A percentile compares a stretch with the other conserved stretches of the same genome.
These are phyloP conservation scores for Beauveria sp. DNA, from an alignment of 2,329 filamentous ascomycete species.

Conservation along the genomic window DNA sequence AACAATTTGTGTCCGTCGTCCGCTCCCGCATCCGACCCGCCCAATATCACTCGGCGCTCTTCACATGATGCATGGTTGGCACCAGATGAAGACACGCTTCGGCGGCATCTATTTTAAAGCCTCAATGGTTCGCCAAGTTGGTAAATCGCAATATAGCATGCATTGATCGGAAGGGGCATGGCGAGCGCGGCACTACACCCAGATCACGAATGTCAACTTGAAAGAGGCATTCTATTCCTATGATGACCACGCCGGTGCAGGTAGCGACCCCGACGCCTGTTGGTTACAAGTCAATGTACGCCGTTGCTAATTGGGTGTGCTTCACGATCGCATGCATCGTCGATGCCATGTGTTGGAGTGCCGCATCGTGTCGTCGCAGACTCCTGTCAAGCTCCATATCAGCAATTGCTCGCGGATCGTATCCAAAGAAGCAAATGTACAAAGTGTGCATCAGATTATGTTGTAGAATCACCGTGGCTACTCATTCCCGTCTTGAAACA, in stretches of 20 bases:
- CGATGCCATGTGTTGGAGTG: not conserved
- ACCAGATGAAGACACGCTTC: not conserved
- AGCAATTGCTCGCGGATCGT: not conserved
- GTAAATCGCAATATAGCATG: not conserved
- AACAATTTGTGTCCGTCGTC: no score
- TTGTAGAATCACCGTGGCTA: conserved; percentile 24
- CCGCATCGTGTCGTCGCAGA: not conserved
- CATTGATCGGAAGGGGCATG: not conserved
- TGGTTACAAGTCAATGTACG: not conserved
- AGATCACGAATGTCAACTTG: no score
- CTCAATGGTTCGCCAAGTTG: not conserved
- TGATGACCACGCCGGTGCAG: not conserved
- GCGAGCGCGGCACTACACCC: no score
- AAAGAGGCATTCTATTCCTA: no score
- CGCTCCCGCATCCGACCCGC: no score
- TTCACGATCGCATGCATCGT: not conserved
- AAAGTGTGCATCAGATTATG: conserved; percentile 2
- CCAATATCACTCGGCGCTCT: no score
- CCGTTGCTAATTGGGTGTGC: not conserved
- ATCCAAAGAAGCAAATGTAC: not conserved
- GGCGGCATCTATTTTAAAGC: no score
- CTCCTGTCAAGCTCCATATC: not conserved
- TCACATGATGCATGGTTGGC: no score
- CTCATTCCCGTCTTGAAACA: conserved; percentile 35
- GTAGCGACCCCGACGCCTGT: not conserved